Conservation (phyloP, 768 basidiomycete species). For the Tubosaeta sp. region DNA sequence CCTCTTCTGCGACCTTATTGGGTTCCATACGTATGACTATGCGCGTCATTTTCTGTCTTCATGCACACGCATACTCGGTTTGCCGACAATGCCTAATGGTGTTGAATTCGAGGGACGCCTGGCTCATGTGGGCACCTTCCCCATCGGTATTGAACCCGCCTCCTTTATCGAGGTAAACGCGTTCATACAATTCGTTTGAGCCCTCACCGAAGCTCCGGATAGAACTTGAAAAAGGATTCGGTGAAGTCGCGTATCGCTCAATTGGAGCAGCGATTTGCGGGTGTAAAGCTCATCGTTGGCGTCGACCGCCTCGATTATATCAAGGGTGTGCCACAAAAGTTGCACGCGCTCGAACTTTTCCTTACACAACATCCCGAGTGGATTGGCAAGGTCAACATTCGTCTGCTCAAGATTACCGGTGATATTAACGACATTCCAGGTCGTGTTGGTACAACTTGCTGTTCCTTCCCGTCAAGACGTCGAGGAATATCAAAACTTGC, state of each 20-base stretch:
- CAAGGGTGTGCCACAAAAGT: constrained; percentile 98
- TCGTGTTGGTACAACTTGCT: constrained; percentile 94
- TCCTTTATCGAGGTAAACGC: constrained; percentile 77
- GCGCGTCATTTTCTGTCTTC: constrained; percentile 99
- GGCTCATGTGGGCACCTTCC: constrained; percentile 97
- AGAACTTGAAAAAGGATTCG: constrained; percentile 76
- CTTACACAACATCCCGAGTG: constrained; percentile 97
- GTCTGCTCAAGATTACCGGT: not conserved
- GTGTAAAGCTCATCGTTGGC: constrained; percentile 96
- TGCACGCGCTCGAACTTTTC: constrained; percentile 96
- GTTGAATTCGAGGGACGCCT: constrained; percentile 94
- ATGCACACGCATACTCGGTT: constrained; percentile 91
- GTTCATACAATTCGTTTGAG: not conserved
- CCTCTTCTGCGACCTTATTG: constrained; percentile 93
- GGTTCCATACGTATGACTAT: constrained; percentile 99
- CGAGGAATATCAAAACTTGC: constrained; percentile 97
- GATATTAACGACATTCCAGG: constrained; percentile 39
- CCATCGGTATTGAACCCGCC: constrained; percentile 94
- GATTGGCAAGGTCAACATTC: constrained; percentile 82
- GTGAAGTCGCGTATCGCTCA: constrained; percentile 79
- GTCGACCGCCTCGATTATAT: constrained; percentile 99
- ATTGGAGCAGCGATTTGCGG: constrained; percentile 87
- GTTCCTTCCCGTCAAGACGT: constrained; percentile 98
- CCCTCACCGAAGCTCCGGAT: constrained; percentile 5
- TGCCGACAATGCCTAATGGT: constrained; percentile 97